Evolutionary conservation across 768 basidiomycete species (phyloP).

Genomic region (Ramaria sp.): DNA sequence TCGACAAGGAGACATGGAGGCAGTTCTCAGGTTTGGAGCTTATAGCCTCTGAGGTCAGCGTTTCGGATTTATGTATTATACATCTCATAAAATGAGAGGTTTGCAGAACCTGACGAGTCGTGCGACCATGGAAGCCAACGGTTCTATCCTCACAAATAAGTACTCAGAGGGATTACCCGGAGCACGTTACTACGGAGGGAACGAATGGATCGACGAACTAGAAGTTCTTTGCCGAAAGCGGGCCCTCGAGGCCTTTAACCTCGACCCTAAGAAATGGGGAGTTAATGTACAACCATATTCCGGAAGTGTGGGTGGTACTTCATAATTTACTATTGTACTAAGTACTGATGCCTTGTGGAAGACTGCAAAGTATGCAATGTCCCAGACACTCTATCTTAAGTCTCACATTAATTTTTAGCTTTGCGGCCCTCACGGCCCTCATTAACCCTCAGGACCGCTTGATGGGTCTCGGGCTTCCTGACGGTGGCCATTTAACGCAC

Average conservation of each 20-base stretch:
- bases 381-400: neutral
- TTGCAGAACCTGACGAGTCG: slow-evolving; percentile 87
- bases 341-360: slow-evolving; percentile 17
- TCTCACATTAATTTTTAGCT: slow-evolving; percentile 38
- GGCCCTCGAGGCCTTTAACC: slow-evolving; percentile 91
- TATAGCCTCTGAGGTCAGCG: slow-evolving; percentile 89
- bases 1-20: slow-evolving; percentile 98
- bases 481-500: slow-evolving; percentile 95
- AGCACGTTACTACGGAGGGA: slow-evolving; percentile 94
- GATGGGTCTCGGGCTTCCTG: slow-evolving; percentile 97
- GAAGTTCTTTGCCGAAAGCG: slow-evolving; percentile 92
- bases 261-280: slow-evolving; percentile 89
- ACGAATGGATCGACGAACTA: slow-evolving; percentile 96
- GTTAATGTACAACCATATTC: slow-evolving; percentile 99
- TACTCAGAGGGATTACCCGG: slow-evolving; percentile 99
- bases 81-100: neutral
- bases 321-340: neutral
- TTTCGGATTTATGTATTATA: neutral
- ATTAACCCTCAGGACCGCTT: slow-evolving; percentile 95
- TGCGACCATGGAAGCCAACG: slow-evolving; percentile 96
- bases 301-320: slow-evolving; percentile 52
- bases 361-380: slow-evolving; percentile 73
- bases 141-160: slow-evolving; percentile 97
- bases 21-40: slow-evolving; percentile 97
- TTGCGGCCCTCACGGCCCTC: slow-evolving; percentile 91